Conservation (phyloP, 2,329 filamentous ascomycete genomes). For the Calonectria hawksworthii region DNA sequence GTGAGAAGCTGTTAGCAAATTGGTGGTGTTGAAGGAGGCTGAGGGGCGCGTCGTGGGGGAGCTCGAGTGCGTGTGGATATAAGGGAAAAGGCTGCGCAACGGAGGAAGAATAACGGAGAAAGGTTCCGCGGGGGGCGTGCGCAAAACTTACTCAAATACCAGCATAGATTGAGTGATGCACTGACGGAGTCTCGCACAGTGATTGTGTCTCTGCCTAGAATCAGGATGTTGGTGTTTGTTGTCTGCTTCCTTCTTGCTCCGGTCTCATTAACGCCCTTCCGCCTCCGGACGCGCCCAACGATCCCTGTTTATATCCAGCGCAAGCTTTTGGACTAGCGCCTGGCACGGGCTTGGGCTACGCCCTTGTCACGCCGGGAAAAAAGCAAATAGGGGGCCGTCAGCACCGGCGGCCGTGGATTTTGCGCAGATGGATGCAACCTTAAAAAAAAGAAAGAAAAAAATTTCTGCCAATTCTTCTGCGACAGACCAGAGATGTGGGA, state of each 20-base stretch:
- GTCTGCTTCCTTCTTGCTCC: constrained; percentile 35
- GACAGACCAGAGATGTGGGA: neutral
- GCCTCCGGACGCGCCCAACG: constrained; percentile 39
- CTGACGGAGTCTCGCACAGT: constrained; percentile 20
- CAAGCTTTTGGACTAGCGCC: constrained; percentile 43
- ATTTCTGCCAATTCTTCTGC: neutral
- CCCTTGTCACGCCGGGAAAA: constrained; percentile 38
- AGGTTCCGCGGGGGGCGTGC: neutral
- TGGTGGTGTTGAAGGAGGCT: constrained; percentile 11
- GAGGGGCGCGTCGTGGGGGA: constrained; percentile 11
- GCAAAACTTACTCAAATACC: constrained; percentile 46
- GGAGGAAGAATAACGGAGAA: neutral
- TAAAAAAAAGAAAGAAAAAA: constrained; percentile 10
- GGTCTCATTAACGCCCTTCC: constrained; percentile 29
- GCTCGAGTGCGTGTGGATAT: neutral
- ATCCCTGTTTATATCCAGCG: constrained; percentile 45
- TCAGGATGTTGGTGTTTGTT: constrained; percentile 10
- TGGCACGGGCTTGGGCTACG: constrained; percentile 42
- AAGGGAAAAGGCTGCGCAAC: constrained; percentile 12
- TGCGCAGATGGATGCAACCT: constrained; percentile 32
- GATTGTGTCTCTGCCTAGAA: constrained; percentile 18
- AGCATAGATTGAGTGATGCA: constrained; percentile 42
- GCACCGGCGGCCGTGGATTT: constrained; percentile 14
- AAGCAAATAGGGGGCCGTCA: constrained; percentile 37
- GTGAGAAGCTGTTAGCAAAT: constrained; percentile 31